Base-by-base conservation (phyloP, 345 rosid genomes). In the Eucalyptus marginata region DNA sequence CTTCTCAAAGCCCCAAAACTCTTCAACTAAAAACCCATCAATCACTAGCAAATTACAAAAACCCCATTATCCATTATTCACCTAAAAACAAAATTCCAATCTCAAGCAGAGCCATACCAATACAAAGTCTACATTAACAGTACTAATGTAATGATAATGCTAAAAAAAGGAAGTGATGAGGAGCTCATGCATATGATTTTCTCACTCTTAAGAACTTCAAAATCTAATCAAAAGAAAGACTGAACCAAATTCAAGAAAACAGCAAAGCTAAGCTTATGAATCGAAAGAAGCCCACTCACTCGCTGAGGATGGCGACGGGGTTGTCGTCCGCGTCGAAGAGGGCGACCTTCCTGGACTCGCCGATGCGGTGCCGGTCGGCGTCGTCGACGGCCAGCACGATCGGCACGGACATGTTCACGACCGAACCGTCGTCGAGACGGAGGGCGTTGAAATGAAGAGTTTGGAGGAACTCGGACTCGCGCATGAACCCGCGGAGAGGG, bases 391-490 rank as follows among this genome's bases (percentile, higher is more conserved):
- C 97, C 89, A 97, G 94, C 51, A 97, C 99, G 91, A 98, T 97
- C 84, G 99, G 99, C 88, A 97, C 97, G 22, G 99, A 98, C 99
- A 98, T 98, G 92, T 98, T 98, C 84, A 95, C 99, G 90, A 95
- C 95, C 90, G 99, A 94, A 54, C 99, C 99, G 93, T 96, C 96
- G 31, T 94, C 95, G 68, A 95, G 93, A 90, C 99, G 99, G 91
- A 98, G 95, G 89, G 97, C 94, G 95, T 97, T 97, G 91, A 97
- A 98, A 96, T 97, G 99, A 97, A 98, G 99, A 90, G 99, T 96
- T 98, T 98, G 99, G 98, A 98, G 99, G 99, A 98, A 97, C 99
- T 98, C 97, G 96, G 98, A 93, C 94, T 97, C 97, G 92, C 96
- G 95, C 99, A 98, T 98, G 97, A 97, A 98, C 25, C 99, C 99